Percentiles rank a stretch among this genome's conserved stretches.
Evolutionary conservation across 345 rosid species (phyloP).

Genomic region (Hevea brasiliensis): DNA sequence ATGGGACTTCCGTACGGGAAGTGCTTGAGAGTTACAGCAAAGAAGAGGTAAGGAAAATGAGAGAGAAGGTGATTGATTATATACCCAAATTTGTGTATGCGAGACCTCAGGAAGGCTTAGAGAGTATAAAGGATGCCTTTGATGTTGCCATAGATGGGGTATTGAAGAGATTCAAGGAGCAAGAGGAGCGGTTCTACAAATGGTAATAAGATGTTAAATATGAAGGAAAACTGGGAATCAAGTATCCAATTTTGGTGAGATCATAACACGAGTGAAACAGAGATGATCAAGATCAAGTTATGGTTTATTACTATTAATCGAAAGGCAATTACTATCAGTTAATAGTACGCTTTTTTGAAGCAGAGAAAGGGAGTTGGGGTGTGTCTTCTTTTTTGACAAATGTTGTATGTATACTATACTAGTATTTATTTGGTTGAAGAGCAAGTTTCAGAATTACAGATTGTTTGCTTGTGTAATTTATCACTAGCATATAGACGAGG

Average conservation of each 20-base stretch:
- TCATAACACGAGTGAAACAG: too few species aligned
- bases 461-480: too few species aligned
- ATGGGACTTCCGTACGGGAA: conserved; percentile 59
- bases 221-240: background rate
- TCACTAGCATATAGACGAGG: background rate
- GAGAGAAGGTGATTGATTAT: conserved; percentile 66
- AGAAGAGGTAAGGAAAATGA: conserved; percentile 68
- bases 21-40: conserved; percentile 64
- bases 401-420: background rate
- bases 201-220: conserved; percentile 38
- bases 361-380: background rate
- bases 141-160: conserved; percentile 92
- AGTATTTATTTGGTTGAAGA: background rate
- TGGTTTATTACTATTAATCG: background rate
- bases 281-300: too few species aligned
- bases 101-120: conserved; percentile 56
- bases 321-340: background rate
- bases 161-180: conserved; percentile 72
- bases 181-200: conserved; percentile 56
- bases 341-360: background rate
- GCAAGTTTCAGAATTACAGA: background rate
- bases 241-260: background rate
- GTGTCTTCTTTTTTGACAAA: background rate
- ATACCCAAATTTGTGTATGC: conserved; percentile 79
- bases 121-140: conserved; percentile 73